These are phyloP conservation scores for Ophiostoma novo-ulmi DNA, from an alignment of 2,329 filamentous ascomycete genomes.

Conservation along the genomic window DNA sequence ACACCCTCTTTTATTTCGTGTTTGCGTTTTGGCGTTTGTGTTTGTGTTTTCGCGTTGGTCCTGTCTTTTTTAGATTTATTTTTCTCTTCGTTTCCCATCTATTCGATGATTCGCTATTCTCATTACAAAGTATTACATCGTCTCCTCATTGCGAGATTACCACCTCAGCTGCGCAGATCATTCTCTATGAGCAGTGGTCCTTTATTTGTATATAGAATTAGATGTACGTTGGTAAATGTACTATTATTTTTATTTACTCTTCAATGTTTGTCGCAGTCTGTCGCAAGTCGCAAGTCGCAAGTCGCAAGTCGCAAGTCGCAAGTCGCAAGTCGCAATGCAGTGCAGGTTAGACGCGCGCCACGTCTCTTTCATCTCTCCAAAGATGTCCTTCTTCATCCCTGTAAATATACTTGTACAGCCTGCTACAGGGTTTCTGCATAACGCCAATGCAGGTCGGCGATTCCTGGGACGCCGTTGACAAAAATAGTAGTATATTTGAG, in stretches of 20 bases:
- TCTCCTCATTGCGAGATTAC: no score
- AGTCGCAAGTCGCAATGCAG: background rate
- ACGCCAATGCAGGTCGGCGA: slow-evolving; percentile 12
- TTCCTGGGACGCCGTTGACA: slow-evolving; percentile 7
- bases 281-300: no score
- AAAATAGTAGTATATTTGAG: background rate
- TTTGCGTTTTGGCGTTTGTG: background rate
- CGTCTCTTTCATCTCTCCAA: background rate
- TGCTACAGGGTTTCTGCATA: slow-evolving; percentile 7
- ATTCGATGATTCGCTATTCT: background rate
- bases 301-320: background rate
- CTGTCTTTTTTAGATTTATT: background rate
- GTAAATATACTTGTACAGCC: background rate
- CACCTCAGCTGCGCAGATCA: no score
- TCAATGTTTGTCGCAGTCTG: no score
- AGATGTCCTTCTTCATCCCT: background rate
- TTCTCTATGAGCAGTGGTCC: no score
- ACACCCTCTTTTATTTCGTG: background rate
- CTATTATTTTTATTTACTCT: no score
- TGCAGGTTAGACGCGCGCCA: slow-evolving; percentile 12
- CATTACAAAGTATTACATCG: no score
- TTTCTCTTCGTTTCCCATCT: background rate
- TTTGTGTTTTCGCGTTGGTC: background rate
- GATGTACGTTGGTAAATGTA: no score
- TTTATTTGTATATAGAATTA: no score